These are phyloP conservation scores for Huntiella abstrusa DNA, from an alignment of 2,329 filamentous ascomycete genomes.

Conservation along the genomic window DNA sequence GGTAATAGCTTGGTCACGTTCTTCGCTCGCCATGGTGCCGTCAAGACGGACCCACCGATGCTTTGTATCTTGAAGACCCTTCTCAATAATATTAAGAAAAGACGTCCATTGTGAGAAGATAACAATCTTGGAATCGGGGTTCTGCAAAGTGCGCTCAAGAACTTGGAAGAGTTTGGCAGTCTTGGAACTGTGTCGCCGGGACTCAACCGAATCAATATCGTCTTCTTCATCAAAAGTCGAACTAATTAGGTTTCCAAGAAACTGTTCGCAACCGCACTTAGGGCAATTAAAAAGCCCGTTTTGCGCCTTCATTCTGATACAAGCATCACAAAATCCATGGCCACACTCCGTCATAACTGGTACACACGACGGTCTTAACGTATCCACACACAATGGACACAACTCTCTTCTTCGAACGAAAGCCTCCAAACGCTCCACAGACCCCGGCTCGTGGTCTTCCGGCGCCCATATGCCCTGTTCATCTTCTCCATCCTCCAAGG, in stretches of 20 bases:
- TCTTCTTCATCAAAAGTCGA: slow-evolving; percentile 14
- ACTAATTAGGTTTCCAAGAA: slow-evolving; percentile 27
- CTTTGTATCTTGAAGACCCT: slow-evolving; percentile 39
- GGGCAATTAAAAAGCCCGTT: slow-evolving; percentile 62
- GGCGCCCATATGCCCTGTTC: too few species aligned
- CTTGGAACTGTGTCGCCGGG: slow-evolving; percentile 60
- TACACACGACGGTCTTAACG: slow-evolving; percentile 30
- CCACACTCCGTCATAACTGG: slow-evolving; percentile 76
- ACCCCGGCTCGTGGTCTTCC: background rate
- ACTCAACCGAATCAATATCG: slow-evolving; percentile 23
- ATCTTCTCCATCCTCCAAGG: slow-evolving; percentile 30
- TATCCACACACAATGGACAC: slow-evolving; percentile 65
- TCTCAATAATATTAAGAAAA: slow-evolving; percentile 53
- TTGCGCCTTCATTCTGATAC: slow-evolving; percentile 44
- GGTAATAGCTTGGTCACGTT: slow-evolving; percentile 54
- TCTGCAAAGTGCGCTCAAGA: slow-evolving; percentile 42
- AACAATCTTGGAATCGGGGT: slow-evolving; percentile 45
- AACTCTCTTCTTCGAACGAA: slow-evolving; percentile 44
- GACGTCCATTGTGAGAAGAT: slow-evolving; percentile 64
- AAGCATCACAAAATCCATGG: slow-evolving; percentile 57
- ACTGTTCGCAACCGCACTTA: slow-evolving; percentile 56
- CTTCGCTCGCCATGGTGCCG: slow-evolving; percentile 52
- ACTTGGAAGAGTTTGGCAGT: slow-evolving; percentile 64
- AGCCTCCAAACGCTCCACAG: slow-evolving; percentile 1
- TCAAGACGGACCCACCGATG: slow-evolving; percentile 57